Percentiles rank a stretch among this genome's conserved stretches.
These are phyloP conservation scores for Aphanomyces cochlioides DNA, from an alignment of 352 stramenopile genomes.

Conservation along the genomic window DNA sequence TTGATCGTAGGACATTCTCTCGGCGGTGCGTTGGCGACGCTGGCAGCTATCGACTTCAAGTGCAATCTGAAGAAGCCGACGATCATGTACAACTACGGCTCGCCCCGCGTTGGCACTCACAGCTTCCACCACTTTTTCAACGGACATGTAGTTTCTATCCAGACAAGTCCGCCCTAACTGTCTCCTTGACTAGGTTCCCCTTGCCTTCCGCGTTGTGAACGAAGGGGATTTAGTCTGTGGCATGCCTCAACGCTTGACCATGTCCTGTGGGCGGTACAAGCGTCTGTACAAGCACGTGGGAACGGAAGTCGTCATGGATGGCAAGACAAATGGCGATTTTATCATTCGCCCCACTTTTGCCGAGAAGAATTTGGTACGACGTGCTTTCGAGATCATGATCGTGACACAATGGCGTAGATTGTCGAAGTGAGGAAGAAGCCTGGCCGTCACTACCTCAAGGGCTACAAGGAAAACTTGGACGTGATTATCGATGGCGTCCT, in stretches of 20 bases:
- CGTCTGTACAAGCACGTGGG: slow-evolving; percentile 37
- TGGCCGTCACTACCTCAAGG: slow-evolving; percentile 21
- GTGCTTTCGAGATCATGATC: neutral
- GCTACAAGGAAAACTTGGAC: slow-evolving; percentile 27
- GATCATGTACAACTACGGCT: slow-evolving; percentile 39
- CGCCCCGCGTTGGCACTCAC: slow-evolving; percentile 35
- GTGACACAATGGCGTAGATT: neutral
- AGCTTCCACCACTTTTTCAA: slow-evolving; percentile 31
- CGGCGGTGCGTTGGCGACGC: slow-evolving; percentile 39
- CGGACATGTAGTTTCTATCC: neutral
- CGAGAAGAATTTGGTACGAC: slow-evolving; percentile 31
- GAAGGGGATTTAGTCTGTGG: slow-evolving; percentile 35
- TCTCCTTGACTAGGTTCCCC: slow-evolving; percentile 2
- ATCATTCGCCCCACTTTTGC: slow-evolving; percentile 36
- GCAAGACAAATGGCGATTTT: slow-evolving; percentile 32
- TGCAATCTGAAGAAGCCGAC: neutral
- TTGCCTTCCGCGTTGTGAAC: slow-evolving; percentile 32
- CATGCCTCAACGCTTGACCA: slow-evolving; percentile 25
- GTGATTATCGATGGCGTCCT: slow-evolving; percentile 17
- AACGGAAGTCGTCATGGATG: slow-evolving; percentile 34
- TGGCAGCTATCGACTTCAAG: slow-evolving; percentile 25
- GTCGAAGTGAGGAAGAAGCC: slow-evolving; percentile 25
- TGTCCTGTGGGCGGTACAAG: slow-evolving; percentile 7
- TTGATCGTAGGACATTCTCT: slow-evolving; percentile 37
- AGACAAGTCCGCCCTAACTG: neutral